A percentile compares a stretch with the other conserved stretches of the same genome.
Evolutionary conservation across 169 alveolate species (phyloP).

Genomic region (Cryptosporidium xiaoi): DNA sequence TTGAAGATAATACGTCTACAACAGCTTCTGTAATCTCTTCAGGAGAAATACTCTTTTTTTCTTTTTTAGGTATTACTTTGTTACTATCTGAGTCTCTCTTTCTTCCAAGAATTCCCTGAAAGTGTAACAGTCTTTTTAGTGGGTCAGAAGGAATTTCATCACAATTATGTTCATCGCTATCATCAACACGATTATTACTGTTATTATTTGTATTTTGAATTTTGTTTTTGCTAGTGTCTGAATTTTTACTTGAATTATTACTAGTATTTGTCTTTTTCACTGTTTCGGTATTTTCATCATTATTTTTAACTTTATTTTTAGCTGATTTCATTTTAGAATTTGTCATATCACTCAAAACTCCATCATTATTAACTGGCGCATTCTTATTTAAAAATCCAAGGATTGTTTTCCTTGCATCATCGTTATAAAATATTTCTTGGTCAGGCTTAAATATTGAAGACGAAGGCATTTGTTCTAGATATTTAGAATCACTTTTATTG

Average conservation of each 20-base stretch:
- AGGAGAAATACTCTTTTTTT: slow-evolving; percentile 43
- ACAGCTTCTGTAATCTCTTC: slow-evolving; percentile 37
- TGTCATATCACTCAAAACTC: no score
- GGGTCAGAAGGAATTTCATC: no score
- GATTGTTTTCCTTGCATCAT: slow-evolving; percentile 66
- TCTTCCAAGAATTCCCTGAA: slow-evolving; percentile 49
- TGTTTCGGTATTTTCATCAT: no score
- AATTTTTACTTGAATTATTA: neutral
- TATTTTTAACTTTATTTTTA: neutral
- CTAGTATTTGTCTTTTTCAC: neutral
- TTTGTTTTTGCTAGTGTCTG: neutral
- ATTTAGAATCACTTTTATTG: neutral
- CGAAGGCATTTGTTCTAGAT: neutral
- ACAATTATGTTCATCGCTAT: no score
- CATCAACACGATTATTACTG: no score
- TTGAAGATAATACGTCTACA: slow-evolving; percentile 61
- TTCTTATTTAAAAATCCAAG: slow-evolving; percentile 53
- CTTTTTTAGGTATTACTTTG: neutral
- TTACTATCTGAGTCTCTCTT: neutral
- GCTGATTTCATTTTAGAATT: neutral
- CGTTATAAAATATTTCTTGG: neutral
- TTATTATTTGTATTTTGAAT: neutral
- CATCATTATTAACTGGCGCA: neutral
- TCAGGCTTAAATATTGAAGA: neutral
- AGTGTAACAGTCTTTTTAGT: slow-evolving; percentile 42